Percentiles rank a stretch among this genome's conserved stretches.
Conservation (phyloP, 805 yeast species). For the Aciculoconidium aculeatum region DNA sequence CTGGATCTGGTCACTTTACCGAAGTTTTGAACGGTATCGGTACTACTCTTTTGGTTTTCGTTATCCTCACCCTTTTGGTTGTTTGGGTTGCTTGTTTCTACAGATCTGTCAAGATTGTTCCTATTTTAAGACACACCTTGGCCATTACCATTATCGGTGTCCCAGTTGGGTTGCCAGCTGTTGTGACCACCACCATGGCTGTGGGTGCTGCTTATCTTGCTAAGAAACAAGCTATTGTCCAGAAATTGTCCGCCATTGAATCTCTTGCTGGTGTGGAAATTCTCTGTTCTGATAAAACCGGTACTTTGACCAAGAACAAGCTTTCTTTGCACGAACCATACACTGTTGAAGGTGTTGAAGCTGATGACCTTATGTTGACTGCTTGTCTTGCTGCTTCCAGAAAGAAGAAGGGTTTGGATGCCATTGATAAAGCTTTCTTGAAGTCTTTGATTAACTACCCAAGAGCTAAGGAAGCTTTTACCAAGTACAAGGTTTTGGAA, state of each 20-base stretch:
- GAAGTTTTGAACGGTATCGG: slow-evolving; percentile 98
- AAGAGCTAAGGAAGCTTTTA: slow-evolving; percentile 85
- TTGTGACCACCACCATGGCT: slow-evolving; percentile 98
- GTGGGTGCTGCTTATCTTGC: slow-evolving; percentile 99
- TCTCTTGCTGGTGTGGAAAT: slow-evolving; percentile 97
- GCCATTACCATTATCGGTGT: slow-evolving; percentile 97
- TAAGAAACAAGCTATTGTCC: slow-evolving; percentile 95
- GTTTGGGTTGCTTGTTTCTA: slow-evolving; percentile 95
- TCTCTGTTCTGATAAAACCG: slow-evolving; percentile 96
- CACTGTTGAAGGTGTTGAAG: slow-evolving; percentile 95
- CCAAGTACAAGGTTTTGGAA: slow-evolving; percentile 90
- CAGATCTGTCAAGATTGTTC: slow-evolving; percentile 82
- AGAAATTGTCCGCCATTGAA: slow-evolving; percentile 93
- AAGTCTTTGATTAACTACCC: slow-evolving; percentile 85
- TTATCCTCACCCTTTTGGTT: slow-evolving; percentile 76
- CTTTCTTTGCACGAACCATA: slow-evolving; percentile 93
- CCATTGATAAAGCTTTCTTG: slow-evolving; percentile 94
- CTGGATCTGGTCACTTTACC: slow-evolving; percentile 93
- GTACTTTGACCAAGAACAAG: slow-evolving; percentile 96
- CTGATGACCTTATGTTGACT: slow-evolving; percentile 94
- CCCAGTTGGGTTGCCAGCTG: slow-evolving; percentile 98
- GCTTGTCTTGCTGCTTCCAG: slow-evolving; percentile 97
- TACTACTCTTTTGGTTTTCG: slow-evolving; percentile 83
- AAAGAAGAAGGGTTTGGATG: slow-evolving; percentile 97
- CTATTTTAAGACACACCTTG: slow-evolving; percentile 84